phyloP scores from a whole-genome alignment of 2,329 filamentous ascomycete species.

The Curvularia eragrostidis region DNA sequence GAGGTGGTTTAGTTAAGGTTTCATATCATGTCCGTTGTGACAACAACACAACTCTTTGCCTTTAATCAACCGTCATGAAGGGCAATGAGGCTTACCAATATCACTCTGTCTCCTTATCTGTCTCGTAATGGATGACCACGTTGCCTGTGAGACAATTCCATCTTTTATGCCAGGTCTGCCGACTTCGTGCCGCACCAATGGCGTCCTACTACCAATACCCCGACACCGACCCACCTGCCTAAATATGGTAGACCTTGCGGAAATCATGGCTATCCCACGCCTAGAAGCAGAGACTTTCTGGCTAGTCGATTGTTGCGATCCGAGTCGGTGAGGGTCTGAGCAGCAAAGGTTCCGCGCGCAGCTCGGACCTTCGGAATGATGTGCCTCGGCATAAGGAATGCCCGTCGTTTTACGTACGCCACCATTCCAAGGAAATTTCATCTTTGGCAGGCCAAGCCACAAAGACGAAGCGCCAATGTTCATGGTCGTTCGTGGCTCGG shows the following conservation, averaged over 20 bases:
- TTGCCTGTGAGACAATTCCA: slow-evolving; percentile 1
- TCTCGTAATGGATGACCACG: slow-evolving; percentile 8
- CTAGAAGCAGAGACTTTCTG: slow-evolving; percentile 23
- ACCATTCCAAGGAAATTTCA: slow-evolving; percentile 2
- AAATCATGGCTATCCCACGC: slow-evolving; percentile 25
- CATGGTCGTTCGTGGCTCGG: neutral
- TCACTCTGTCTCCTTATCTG: slow-evolving; percentile 24
- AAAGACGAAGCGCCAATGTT: neutral
- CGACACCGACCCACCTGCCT: slow-evolving; percentile 34
- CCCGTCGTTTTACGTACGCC: slow-evolving; percentile 14
- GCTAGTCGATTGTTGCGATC: slow-evolving; percentile 3
- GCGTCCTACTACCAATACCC: slow-evolving; percentile 5
- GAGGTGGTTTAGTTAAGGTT: neutral
- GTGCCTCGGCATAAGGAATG: slow-evolving; percentile 23
- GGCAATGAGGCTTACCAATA: slow-evolving; percentile 21
- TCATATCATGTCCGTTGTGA: neutral
- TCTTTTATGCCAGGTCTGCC: slow-evolving; percentile 29
- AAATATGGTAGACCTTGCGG: slow-evolving; percentile 37
- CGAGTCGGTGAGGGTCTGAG: slow-evolving; percentile 24
- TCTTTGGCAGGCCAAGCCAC: slow-evolving; percentile 5
- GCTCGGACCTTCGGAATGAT: slow-evolving; percentile 22
- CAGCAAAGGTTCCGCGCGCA: slow-evolving; percentile 15
- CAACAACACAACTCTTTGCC: neutral
- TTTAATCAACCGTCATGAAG: neutral
- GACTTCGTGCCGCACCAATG: slow-evolving; percentile 29